A percentile compares a stretch with the other conserved stretches of the same genome.
Evolutionary conservation across 352 stramenopile species (phyloP).

Genomic region (Phytophthora vignae): DNA sequence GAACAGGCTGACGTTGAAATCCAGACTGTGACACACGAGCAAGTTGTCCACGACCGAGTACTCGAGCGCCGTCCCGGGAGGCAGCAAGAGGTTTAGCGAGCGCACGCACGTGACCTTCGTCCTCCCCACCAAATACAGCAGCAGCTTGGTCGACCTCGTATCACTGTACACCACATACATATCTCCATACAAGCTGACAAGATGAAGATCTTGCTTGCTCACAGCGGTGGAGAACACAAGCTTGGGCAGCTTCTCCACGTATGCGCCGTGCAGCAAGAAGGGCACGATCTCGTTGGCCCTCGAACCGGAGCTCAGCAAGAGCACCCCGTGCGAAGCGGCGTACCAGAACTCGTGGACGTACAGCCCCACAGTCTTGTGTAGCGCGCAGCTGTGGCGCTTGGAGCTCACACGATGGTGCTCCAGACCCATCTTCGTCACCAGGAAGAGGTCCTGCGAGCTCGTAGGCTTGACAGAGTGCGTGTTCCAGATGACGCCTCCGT

Average conservation of each 20-base stretch:
- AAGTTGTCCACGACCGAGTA: conserved; percentile 88
- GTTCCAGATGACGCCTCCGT: conserved; percentile 72
- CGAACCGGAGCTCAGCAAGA: conserved; percentile 76
- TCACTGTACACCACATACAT: conserved; percentile 76
- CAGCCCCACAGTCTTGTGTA: conserved; percentile 67
- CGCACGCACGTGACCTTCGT: conserved; percentile 78
- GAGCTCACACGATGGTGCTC: conserved; percentile 78
- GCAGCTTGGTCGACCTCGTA: conserved; percentile 59
- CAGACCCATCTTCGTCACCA: conserved; percentile 78
- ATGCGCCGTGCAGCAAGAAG: conserved; percentile 65
- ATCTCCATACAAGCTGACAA: conserved; percentile 75
- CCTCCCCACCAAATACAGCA: conserved; percentile 76
- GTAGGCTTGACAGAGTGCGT: conserved; percentile 46
- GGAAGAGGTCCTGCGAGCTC: conserved; percentile 78
- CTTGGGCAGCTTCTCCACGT: conserved; percentile 72
- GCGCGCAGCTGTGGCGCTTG: conserved; percentile 60
- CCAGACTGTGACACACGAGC: conserved; percentile 82
- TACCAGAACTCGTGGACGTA: conserved; percentile 86
- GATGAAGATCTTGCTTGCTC: conserved; percentile 56
- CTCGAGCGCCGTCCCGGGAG: conserved; percentile 58
- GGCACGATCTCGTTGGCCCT: conserved; percentile 83
- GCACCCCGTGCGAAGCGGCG: conserved; percentile 56
- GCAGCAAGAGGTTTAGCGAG: conserved; percentile 77
- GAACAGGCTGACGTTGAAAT: conserved; percentile 84
- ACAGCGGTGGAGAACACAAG: conserved; percentile 78